Conservation (phyloP, 805 yeast genomes). For the Candida multigemmis region DNA sequence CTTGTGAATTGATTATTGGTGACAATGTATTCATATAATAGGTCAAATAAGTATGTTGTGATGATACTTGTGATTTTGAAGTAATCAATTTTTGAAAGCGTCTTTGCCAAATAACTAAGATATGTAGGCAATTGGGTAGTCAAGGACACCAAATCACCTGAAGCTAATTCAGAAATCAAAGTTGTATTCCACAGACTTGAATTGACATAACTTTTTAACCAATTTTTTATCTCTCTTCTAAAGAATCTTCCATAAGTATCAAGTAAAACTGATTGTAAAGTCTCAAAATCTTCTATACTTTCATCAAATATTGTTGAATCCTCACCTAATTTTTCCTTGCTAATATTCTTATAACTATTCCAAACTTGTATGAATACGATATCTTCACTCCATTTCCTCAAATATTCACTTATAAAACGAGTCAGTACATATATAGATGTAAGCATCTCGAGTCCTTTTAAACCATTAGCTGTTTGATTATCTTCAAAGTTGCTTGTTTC, state of each 20-base stretch:
- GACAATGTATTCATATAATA: slow-evolving; percentile 27
- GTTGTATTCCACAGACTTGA: slow-evolving; percentile 21
- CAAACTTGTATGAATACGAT: slow-evolving; percentile 31
- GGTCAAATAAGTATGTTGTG: slow-evolving; percentile 14
- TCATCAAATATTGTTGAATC: slow-evolving; percentile 22
- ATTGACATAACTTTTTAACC: slow-evolving; percentile 28
- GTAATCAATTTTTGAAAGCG: slow-evolving; percentile 22
- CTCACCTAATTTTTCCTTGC: slow-evolving; percentile 5
- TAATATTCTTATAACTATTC: slow-evolving; percentile 17
- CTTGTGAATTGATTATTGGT: slow-evolving; percentile 28
- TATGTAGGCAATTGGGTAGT: slow-evolving; percentile 15
- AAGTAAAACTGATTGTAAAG: slow-evolving; percentile 9
- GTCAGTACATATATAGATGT: slow-evolving; percentile 27
- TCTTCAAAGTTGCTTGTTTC: slow-evolving; percentile 20
- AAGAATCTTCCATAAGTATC: slow-evolving; percentile 21
- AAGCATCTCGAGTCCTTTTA: slow-evolving; percentile 18
- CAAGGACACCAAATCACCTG: slow-evolving; percentile 14
- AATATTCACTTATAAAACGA: slow-evolving; percentile 14
- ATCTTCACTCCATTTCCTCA: slow-evolving; percentile 31
- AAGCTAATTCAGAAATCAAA: slow-evolving; percentile 5
- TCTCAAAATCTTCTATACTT: slow-evolving; percentile 12
- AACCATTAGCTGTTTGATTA: slow-evolving; percentile 10
- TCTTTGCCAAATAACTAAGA: slow-evolving; percentile 11
- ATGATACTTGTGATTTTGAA: slow-evolving; percentile 16
- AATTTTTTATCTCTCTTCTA: slow-evolving; percentile 18